A percentile compares a stretch with the other conserved stretches of the same genome.
Evolutionary conservation across 192 early-diverging fungal species (phyloP).

Genomic region (Dissophora ornata): DNA sequence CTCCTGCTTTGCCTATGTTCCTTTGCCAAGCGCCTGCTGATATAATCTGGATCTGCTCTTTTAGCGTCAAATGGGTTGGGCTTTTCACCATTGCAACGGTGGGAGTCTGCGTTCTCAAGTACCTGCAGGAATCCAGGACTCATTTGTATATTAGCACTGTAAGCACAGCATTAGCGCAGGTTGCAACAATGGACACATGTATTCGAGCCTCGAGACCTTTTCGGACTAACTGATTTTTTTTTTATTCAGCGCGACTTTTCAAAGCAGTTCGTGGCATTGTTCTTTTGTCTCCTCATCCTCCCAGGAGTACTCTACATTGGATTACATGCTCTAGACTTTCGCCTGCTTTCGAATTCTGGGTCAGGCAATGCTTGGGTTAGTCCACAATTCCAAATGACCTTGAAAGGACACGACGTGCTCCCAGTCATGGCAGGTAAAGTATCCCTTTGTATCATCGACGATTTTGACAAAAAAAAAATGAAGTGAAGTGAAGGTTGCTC

Average conservation of each 20-base stretch:
- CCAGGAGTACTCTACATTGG: constrained; percentile 84
- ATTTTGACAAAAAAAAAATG: not conserved
- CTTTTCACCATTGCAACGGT: constrained; percentile 88
- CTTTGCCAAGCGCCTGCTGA: too few species aligned
- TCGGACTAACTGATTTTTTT: not conserved
- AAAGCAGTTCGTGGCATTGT: constrained; percentile 84
- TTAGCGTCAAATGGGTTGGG: constrained; percentile 94
- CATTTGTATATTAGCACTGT: constrained; percentile 68
- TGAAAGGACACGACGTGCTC: constrained; percentile 71
- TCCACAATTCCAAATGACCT: constrained; percentile 85
- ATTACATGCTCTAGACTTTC: constrained; percentile 90
- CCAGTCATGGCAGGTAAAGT: constrained; percentile 70
- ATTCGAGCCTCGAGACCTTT: too few species aligned
- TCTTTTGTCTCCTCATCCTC: constrained; percentile 82
- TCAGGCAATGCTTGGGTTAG: constrained; percentile 95
- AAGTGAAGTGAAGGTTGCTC: too few species aligned
- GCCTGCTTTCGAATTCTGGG: constrained; percentile 77
- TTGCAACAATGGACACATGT: too few species aligned
- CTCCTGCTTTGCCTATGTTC: not conserved
- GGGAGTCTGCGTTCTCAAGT: constrained; percentile 84
- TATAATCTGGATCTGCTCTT: not conserved
- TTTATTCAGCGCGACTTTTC: constrained; percentile 36
- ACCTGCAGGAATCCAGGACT: constrained; percentile 88
- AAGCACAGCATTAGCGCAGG: constrained; percentile 1
- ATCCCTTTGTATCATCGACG: constrained; percentile 33